Base-by-base conservation (phyloP, 2,329 filamentous ascomycete species). In the Trichoderma gracile region DNA sequence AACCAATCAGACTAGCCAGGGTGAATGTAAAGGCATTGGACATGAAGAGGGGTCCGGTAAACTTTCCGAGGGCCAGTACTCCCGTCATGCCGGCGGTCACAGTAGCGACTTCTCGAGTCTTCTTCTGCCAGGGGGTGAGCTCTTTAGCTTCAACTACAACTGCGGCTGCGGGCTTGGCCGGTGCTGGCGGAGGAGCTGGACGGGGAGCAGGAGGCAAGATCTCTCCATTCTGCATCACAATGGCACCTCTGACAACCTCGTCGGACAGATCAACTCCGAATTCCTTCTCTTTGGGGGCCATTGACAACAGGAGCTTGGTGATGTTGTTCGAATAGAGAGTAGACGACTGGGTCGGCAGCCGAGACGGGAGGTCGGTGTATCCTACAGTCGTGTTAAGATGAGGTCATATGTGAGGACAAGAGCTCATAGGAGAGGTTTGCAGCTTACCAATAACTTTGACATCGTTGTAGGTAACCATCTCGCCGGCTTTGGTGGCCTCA, bases 251-350 rank as follows among this genome's bases (percentile, higher is more conserved):
- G 7, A 95, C 90, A 25, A 97, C 93, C 75, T 96, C 92, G 69
- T 96, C 93, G 0, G 85, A 83, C 4, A 96, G 80, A 70, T 96
- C 91, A 52, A 96, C 82, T 8, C 91, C 91, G 68, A 92, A 96
- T 43, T 89, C 84, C 68, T 91, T 92, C 2, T 92, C 87, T 65
- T 89, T 84, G 1, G 92, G 91, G 1, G 87, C 78, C 82, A 96
- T 92, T 0, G 92, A 95, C 10, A 97, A 82, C 30, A 96, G 79
- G 64, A 93, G 90, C 73, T 96, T 97, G 69, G 89, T 93, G 71
- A 96, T 93, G 73, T 97, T 97, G 82, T 96, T 97, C 2, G 91
- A 95, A 77, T 96, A 97, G 21, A 97, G 79, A 0, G 91, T 96
- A 0, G 92, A 96, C 0, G 92, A 92, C 75, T 97, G 93, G 0